Percentiles rank a stretch among this genome's conserved stretches.
phyloP scores from a whole-genome alignment of 2,329 filamentous ascomycete genomes.

The Alternaria infectoria region DNA sequence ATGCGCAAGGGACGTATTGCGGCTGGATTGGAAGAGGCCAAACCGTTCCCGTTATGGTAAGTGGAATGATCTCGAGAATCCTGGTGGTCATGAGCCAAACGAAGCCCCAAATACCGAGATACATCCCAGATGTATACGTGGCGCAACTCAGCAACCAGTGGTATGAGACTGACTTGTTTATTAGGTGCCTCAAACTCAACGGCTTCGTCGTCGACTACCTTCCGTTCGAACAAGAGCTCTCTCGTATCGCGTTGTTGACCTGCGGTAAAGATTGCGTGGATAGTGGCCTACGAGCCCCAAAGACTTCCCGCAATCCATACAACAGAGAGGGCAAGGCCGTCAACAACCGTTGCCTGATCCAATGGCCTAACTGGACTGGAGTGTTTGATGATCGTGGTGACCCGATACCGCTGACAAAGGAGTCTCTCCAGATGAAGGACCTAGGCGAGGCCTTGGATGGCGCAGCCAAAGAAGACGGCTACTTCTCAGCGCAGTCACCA shows the following conservation, averaged over 20 bases:
- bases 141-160: background rate
- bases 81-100: background rate
- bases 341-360: slow-evolving; percentile 31
- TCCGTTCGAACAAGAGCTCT: slow-evolving; percentile 38
- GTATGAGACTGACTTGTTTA: background rate
- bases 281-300: slow-evolving; percentile 35
- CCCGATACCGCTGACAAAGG: slow-evolving; percentile 10
- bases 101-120: background rate
- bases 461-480: background rate
- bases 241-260: slow-evolving; percentile 25
- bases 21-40: slow-evolving; percentile 26
- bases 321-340: slow-evolving; percentile 24
- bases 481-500: background rate
- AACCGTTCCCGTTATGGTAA: slow-evolving; percentile 29
- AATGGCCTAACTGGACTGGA: slow-evolving; percentile 35
- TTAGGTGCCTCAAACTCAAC: slow-evolving; percentile 36
- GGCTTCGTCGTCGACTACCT: slow-evolving; percentile 44
- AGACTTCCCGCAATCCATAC: slow-evolving; percentile 13
- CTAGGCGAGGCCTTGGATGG: slow-evolving; percentile 9
- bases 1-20: slow-evolving; percentile 43
- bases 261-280: slow-evolving; percentile 37
- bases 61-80: background rate
- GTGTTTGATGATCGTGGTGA: slow-evolving; percentile 31
- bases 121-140: background rate
- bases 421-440: slow-evolving; percentile 10